Evolutionary conservation across 805 yeast genomes (phyloP), one percentile per base, ranked within the genome.

Genomic region (Teunomyces kruisii): DNA sequence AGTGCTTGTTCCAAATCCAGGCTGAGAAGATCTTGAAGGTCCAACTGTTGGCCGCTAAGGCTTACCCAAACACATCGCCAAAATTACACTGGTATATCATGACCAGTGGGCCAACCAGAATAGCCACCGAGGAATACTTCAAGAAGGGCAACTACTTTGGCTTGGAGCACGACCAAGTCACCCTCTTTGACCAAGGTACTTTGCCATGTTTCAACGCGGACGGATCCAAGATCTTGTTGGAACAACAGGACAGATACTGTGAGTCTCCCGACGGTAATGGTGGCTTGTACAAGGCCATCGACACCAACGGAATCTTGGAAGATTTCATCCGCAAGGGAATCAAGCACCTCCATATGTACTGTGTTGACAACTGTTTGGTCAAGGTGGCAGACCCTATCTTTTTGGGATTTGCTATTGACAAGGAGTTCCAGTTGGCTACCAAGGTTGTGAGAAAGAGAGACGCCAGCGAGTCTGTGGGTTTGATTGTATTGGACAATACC

Each of bases 231-330:
- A 78, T 94, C 53, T 75, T 91, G 45, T 59, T 89, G 59, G 81
- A 80, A 50, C 63, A 81, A 6, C 70, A 76, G 35, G 59, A 68
- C 33, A 66, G 74, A 19, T 75, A 88, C 31, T 84, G 90, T 22
- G 86, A 86, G 57, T 87, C 97, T 6, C 99, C 99, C 1, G 98
- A 94, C 65, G 99, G 99, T 1, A 94, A 94, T 63, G 99, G 99
- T 47, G 99, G 99, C 1, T 73, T 94, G 41, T 94, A 94, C 70
- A 84, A 81, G 58, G 98, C 97, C 1, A 74, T 94, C 32, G 67
- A 70, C 54, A 77, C 77, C 35, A 79, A 84, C 52, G 78, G 80
- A 2, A 70, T 91, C 14, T 58, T 94, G 27, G 77, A 78, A 6
- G 96, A 92, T 62, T 79, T 94, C 61, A 58, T 68, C 24, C 48